Evolutionary conservation across 371 early-diverging fungal genomes (phyloP).

Genomic region (Parasitella parasitica): DNA sequence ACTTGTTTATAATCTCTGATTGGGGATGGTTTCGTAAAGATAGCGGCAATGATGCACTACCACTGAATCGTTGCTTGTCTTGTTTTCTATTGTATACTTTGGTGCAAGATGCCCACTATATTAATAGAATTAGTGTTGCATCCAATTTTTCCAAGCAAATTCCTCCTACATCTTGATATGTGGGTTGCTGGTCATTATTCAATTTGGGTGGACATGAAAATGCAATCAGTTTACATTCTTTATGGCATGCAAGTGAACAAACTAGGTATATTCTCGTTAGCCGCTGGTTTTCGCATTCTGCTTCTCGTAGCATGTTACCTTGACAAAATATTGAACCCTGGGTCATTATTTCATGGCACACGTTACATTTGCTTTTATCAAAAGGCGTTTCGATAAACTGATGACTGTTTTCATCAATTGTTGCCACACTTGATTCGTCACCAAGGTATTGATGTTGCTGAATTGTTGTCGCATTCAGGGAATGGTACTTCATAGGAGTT

Average conservation of each 20-base stretch:
- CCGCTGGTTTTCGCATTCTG: neutral
- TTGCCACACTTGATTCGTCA: neutral
- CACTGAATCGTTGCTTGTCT: neutral
- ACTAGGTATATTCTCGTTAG: conserved; percentile 13
- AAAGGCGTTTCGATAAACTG: conserved; percentile 39
- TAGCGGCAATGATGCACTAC: neutral
- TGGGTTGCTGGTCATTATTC: conserved; percentile 43
- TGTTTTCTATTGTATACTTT: conserved; percentile 3
- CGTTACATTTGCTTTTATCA: conserved; percentile 50
- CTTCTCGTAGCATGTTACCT: conserved; percentile 17
- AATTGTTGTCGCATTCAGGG: neutral
- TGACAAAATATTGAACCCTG: conserved; percentile 35
- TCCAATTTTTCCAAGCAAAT: neutral
- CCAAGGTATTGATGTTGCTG: neutral
- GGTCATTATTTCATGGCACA: conserved; percentile 34
- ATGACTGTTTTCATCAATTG: conserved; percentile 29
- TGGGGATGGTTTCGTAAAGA: conserved; percentile 32
- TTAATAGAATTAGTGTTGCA: neutral
- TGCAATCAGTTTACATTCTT: conserved; percentile 36
- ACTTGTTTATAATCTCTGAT: conserved; percentile 35
- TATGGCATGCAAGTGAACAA: conserved; percentile 43
- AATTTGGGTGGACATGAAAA: conserved; percentile 50
- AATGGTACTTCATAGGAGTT: conserved; percentile 1
- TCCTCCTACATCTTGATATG: conserved; percentile 36
- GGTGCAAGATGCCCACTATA: conserved; percentile 4